Base-by-base conservation (phyloP, 176 grass and related monocot species). In the Musa troglodytarum region DNA sequence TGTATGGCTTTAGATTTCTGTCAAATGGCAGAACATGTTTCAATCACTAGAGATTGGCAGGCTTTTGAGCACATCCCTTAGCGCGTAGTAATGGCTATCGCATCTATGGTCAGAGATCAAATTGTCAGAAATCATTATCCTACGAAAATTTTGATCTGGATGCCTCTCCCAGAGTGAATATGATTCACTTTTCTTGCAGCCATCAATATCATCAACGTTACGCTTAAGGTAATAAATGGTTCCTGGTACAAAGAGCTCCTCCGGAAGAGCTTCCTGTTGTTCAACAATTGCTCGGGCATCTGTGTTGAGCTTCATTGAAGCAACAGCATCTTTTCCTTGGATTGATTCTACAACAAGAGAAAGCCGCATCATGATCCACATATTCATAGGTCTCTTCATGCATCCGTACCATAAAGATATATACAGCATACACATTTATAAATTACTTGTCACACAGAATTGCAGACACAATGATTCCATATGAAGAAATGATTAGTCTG, bases 91-190 rank as follows among this genome's bases (percentile, higher is more conserved):
- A 74, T 93, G 89, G 76, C 76, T 97, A 68, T 98, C 86, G 1
- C 90, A 93, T 85, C 76, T 90, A 81, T 98, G 94, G 79, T 98
- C 94, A n/a, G 93, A 97, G 58, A 97, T 87, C 73, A 88, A 75
- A 19, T 97, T 93, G 49, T 88, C 87, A 0, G 87, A 93, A 43
- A 97, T 25, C 79, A 90, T 63, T 79, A 97, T 97, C 71, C 86
- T 86, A 79, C 84, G 82, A 58, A 97, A 97, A 71, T 97, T 84
- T 75, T 90, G 83, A 69, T 85, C 87, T 14, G 88, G 81, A 16
- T 89, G 65, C n/a, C 93, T 86, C 78, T 84, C 85, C 93, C 93
- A 97, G 8, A 97, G 85, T 10, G 88, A 83, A 68, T 90, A 97
- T 9, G 81, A 86, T 59, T 97, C 93, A 1, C 13, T 74, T 25